phyloP scores from a whole-genome alignment of 2,329 filamentous ascomycete genomes.

The Beauveria australis region DNA sequence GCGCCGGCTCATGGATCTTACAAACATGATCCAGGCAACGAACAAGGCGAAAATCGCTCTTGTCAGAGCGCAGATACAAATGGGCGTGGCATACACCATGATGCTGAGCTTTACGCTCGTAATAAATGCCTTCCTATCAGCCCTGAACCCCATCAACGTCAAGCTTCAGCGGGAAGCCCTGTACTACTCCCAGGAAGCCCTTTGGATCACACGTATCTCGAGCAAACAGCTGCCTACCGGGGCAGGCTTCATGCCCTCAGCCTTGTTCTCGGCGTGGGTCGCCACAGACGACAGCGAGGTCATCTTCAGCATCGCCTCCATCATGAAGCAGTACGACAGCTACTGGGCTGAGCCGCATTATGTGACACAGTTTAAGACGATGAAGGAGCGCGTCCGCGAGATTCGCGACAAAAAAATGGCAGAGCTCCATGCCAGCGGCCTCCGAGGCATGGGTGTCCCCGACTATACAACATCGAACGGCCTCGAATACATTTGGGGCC shows the following conservation, averaged over 20 bases:
- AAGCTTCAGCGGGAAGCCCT: constrained; percentile 14
- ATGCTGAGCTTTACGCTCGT: constrained; percentile 17
- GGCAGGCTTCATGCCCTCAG: constrained; percentile 20
- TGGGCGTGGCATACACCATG: constrained; percentile 14
- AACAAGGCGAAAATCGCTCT: not conserved
- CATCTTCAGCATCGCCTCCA: constrained; percentile 3
- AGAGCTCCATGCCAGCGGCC: not conserved
- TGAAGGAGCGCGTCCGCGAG: constrained; percentile 5
- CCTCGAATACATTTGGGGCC: not conserved
- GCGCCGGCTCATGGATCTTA: constrained; percentile 3
- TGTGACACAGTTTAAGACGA: not conserved
- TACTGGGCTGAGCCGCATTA: constrained; percentile 15
- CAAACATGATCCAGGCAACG: constrained; percentile 1
- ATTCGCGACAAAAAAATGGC: not conserved
- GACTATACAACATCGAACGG: not conserved
- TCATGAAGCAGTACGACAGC: constrained; percentile 15
- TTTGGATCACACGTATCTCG: constrained; percentile 17
- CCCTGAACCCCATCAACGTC: constrained; percentile 13
- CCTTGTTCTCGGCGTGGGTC: constrained; percentile 19
- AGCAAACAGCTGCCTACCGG: constrained; percentile 19
- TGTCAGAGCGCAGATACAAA: constrained; percentile 6
- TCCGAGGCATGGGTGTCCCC: not conserved
- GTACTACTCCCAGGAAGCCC: constrained; percentile 16
- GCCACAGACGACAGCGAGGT: constrained; percentile 20
- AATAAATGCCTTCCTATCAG: constrained; percentile 18